Evolutionary conservation across 805 yeast genomes (phyloP).

Genomic region (Saccharomycopsis sp.): DNA sequence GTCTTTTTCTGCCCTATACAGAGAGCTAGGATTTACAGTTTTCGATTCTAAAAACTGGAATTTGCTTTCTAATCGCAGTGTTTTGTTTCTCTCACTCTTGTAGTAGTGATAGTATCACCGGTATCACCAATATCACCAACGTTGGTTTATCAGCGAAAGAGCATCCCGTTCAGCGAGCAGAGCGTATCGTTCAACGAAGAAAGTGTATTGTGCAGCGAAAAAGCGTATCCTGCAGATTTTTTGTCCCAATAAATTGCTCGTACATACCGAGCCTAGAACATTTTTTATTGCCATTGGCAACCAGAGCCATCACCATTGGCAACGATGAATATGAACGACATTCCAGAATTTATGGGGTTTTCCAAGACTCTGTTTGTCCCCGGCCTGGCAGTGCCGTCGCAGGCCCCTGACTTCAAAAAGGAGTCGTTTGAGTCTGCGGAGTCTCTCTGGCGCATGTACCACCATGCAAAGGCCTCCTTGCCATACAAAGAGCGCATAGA

Average conservation of each 20-base stretch:
- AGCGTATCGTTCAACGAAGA: no score
- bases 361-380: not conserved
- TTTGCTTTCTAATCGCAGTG: not conserved
- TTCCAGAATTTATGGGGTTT: not conserved
- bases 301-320: no score
- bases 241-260: no score
- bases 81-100: not conserved
- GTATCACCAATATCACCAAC: no score
- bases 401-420: not conserved
- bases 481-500: slow-evolving; percentile 76
- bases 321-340: slow-evolving; percentile 1
- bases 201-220: no score
- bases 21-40: not conserved
- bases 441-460: slow-evolving; percentile 75
- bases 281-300: no score
- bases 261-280: no score
- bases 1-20: not conserved
- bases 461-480: slow-evolving; percentile 63
- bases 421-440: slow-evolving; percentile 33
- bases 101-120: no score
- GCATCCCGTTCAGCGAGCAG: no score
- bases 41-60: not conserved
- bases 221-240: no score
- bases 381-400: slow-evolving; percentile 1
- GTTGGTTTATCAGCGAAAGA: no score